Base-by-base conservation (phyloP, 2,329 filamentous ascomycete species). In the Geosmithia putterillii region DNA sequence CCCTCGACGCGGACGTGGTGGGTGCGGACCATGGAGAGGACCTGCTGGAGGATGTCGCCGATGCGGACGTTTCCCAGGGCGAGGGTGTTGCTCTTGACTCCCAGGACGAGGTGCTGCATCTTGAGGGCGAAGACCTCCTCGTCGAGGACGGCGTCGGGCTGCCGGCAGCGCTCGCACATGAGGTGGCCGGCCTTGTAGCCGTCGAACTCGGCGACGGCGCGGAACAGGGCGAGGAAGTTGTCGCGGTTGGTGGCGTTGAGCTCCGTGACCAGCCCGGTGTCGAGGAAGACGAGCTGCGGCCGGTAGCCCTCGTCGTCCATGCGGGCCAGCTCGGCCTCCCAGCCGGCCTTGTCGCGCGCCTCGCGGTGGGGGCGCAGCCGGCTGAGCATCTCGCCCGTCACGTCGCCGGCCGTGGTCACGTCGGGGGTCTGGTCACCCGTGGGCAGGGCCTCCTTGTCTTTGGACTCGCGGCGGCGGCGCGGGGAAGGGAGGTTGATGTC, bases 201-300 rank as follows among this genome's bases (percentile, higher is more conserved):
- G 57, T 98, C 88, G 52, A 98, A 98, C 55, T 95, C 90, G 15
- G 92, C 92, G 19, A 98, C 80, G 14, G 92, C 86, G 46, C 88
- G 88, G 77, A 98, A 98, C 3, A 98, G 78, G 53, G 94, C 92
- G 4, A 98, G 70, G 60, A 98, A 98, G 61, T 98, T 98, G 20
- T 67, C 70, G 32, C 92, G 79, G 57, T 98, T 98, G 4, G 71
- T 79, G 7, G 76, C 78, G 57, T 95, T 96, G 19, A 98, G 75
- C 60, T 96, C 86, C 0, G 92, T 98, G 2, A 96, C 90, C 0
- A 98, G 73, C 1, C 92, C 92, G 0, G 92, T 94, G 58, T 98
- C 92, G 54, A 98, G 95, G 64, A 98, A 96, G 47, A 98, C 87
- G 25, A 98, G 72, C 58, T 98, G 92, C 2, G 92, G 92, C 12